phyloP scores from a whole-genome alignment of 1,284 basidiomycete species.

The Cutaneotrichosporon sp. region DNA sequence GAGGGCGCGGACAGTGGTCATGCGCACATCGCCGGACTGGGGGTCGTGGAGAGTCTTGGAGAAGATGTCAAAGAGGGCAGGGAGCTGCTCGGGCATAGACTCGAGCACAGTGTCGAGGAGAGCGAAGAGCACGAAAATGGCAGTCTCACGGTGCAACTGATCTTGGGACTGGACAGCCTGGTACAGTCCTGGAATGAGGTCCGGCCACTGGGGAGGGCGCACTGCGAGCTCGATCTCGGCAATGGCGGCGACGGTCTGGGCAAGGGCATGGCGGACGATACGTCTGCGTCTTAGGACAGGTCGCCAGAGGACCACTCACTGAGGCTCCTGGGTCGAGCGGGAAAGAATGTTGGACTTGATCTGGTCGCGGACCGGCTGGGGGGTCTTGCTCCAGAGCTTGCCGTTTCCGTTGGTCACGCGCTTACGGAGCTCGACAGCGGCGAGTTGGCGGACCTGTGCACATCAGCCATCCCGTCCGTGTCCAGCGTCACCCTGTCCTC shows the following conservation, averaged over 20 bases:
- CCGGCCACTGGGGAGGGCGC: conserved; percentile 67
- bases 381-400: conserved; percentile 74
- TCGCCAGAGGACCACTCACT: conserved; percentile 53
- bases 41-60: conserved; percentile 73
- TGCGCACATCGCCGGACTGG: conserved; percentile 82
- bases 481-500: neutral
- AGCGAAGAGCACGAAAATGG: conserved; percentile 84
- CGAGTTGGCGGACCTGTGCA: conserved; percentile 84
- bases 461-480: neutral
- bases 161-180: conserved; percentile 67
- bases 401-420: conserved; percentile 75
- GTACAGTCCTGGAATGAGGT: conserved; percentile 83
- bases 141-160: conserved; percentile 79
- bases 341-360: conserved; percentile 84
- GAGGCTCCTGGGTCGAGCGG: conserved; percentile 70
- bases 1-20: conserved; percentile 83
- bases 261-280: conserved; percentile 81
- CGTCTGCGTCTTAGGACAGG: conserved; percentile 54
- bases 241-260: conserved; percentile 89
- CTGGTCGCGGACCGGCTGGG: conserved; percentile 65
- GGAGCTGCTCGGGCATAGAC: conserved; percentile 72
- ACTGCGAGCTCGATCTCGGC: conserved; percentile 81
- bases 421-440: conserved; percentile 97
- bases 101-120: conserved; percentile 90
- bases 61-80: conserved; percentile 79